phyloP scores from a whole-genome alignment of 2,329 filamentous ascomycete species.

The Diplodia seriata region DNA sequence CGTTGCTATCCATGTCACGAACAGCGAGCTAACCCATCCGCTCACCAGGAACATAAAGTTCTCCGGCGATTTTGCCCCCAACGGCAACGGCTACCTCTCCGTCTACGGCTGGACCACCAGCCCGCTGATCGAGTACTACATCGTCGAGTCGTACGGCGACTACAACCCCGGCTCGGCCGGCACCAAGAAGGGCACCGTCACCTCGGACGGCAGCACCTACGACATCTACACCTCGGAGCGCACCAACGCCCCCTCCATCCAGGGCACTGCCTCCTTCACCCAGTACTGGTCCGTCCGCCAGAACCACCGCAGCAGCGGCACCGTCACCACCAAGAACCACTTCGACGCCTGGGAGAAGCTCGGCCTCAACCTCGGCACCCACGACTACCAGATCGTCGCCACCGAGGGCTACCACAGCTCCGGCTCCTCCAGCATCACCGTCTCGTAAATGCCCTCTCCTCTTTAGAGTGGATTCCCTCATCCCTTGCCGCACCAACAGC shows the following conservation, averaged over 20 bases:
- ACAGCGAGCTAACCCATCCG: not conserved
- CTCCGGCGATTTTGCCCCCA: constrained; percentile 55
- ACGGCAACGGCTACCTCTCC: constrained; percentile 61
- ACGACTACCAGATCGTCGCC: constrained; percentile 63
- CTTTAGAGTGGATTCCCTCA: not conserved
- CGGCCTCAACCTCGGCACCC: constrained; percentile 57
- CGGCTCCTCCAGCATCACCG: constrained; percentile 58
- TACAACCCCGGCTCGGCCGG: constrained; percentile 58
- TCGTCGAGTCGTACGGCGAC: constrained; percentile 61
- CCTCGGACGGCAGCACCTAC: constrained; percentile 60
- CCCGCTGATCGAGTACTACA: constrained; percentile 66
- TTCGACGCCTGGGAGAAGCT: constrained; percentile 60
- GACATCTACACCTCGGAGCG: constrained; percentile 59
- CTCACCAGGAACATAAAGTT: constrained; percentile 57
- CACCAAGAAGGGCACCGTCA: constrained; percentile 59
- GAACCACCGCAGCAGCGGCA: constrained; percentile 58
- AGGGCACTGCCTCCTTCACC: constrained; percentile 62
- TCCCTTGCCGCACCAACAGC: not conserved
- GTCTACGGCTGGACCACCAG: constrained; percentile 65
- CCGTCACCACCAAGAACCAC: constrained; percentile 58
- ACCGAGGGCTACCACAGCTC: constrained; percentile 62
- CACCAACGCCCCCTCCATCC: constrained; percentile 60
- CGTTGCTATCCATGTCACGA: not conserved
- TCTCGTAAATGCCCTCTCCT: constrained; percentile 36
- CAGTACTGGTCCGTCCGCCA: constrained; percentile 63